Conservation (phyloP, 2,329 filamentous ascomycete species). For the Tolypocladium tropicale region DNA sequence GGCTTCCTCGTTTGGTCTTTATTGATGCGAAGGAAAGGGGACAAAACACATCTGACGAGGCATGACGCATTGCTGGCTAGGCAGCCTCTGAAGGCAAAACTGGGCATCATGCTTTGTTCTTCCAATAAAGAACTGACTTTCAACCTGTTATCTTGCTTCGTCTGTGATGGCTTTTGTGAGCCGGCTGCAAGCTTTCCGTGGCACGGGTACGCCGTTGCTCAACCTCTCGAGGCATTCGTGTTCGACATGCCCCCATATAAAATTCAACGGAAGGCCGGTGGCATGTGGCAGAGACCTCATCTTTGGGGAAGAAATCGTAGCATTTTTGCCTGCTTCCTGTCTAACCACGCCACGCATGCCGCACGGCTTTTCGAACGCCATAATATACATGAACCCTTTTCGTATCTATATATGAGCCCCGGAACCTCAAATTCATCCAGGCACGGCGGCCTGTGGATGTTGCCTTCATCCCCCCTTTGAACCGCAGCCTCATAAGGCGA, state of each 20-base stretch:
- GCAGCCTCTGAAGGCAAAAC: slow-evolving; percentile 24
- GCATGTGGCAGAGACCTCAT: no score
- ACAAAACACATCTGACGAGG: slow-evolving; percentile 22
- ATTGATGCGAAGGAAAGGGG: slow-evolving; percentile 28
- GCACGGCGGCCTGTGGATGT: background rate
- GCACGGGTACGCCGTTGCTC: background rate
- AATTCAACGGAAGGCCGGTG: no score
- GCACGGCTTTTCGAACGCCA: background rate
- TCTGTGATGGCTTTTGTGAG: background rate
- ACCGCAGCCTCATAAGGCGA: background rate
- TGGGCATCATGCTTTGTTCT: slow-evolving; percentile 29
- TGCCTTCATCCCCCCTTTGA: background rate
- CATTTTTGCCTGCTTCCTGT: background rate
- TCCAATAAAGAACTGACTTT: slow-evolving; percentile 26
- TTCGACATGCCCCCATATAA: background rate
- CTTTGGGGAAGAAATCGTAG: background rate
- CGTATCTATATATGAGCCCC: background rate
- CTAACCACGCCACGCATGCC: background rate
- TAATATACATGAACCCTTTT: background rate
- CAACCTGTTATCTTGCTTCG: slow-evolving; percentile 1
- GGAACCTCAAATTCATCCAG: background rate
- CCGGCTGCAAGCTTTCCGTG: background rate
- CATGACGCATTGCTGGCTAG: slow-evolving; percentile 27
- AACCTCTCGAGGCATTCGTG: background rate
- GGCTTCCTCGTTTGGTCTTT: slow-evolving; percentile 36